Conservation (phyloP, 306 rosid genomes). For the Gillenia trifoliata region DNA sequence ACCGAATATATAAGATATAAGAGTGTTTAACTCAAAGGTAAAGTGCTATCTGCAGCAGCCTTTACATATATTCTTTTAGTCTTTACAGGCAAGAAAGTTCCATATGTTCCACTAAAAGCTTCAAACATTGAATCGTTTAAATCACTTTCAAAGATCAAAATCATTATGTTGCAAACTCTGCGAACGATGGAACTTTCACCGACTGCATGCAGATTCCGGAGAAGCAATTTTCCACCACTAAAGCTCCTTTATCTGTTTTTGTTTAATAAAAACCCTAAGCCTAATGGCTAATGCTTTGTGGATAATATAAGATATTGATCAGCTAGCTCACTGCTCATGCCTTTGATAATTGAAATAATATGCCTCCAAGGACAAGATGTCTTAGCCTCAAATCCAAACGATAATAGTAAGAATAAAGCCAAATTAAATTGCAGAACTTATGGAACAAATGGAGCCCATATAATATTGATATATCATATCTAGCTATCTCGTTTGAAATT, state of each 20-base stretch:
- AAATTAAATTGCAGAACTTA: background rate
- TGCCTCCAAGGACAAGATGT: background rate
- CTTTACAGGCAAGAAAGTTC: slow-evolving; percentile 46
- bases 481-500: background rate
- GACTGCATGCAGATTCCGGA: slow-evolving; percentile 14
- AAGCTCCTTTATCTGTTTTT: background rate
- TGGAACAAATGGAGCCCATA: slow-evolving; percentile 13
- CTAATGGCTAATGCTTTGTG: background rate
- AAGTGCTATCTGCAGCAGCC: slow-evolving; percentile 14
- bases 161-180: slow-evolving; percentile 9
- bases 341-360: background rate
- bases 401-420: background rate
- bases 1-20: background rate
- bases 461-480: background rate
- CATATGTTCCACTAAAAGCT: slow-evolving; percentile 16
- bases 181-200: slow-evolving; percentile 1
- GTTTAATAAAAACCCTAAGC: background rate
- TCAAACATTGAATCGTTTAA: slow-evolving; percentile 14
- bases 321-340: background rate
- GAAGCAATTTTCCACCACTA: slow-evolving; percentile 25
- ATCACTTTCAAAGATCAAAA: slow-evolving; percentile 22
- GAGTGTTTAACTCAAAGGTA: background rate
- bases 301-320: slow-evolving; percentile 3
- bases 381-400: background rate
- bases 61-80: slow-evolving; percentile 21